A percentile compares a stretch with the other conserved stretches of the same genome.
phyloP scores from a whole-genome alignment of 2,329 filamentous ascomycete species.

The Boeremia lycopersici region DNA sequence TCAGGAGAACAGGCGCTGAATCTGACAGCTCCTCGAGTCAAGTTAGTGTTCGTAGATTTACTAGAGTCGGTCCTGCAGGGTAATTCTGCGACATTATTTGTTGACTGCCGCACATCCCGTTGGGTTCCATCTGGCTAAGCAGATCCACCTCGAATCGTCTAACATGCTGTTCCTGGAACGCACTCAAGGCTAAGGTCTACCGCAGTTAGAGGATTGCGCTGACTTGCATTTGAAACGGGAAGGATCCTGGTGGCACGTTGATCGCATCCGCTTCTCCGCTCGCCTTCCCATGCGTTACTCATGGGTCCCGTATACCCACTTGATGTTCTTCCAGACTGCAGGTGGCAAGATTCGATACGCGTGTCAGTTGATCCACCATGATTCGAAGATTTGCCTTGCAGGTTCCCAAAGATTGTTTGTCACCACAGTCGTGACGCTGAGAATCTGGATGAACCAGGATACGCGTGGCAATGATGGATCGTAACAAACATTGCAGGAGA shows the following conservation, averaged over 20 bases:
- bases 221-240: conserved; percentile 16
- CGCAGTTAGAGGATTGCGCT: conserved; percentile 9
- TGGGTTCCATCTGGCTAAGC: conserved; percentile 5
- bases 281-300: conserved; percentile 9
- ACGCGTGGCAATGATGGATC: background rate
- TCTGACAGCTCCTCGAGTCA: conserved; percentile 24
- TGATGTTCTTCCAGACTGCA: conserved; percentile 3
- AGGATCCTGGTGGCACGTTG: conserved; percentile 12
- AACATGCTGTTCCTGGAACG: conserved; percentile 14
- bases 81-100: background rate
- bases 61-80: conserved; percentile 8
- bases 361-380: background rate
- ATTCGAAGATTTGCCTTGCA: background rate
- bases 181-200: conserved; percentile 1
- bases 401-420: background rate
- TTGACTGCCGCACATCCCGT: conserved; percentile 1
- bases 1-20: conserved; percentile 25
- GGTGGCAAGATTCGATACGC: background rate
- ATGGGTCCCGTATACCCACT: conserved; percentile 14
- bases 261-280: conserved; percentile 8
- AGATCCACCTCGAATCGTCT: conserved; percentile 1
- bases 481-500: background rate
- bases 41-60: conserved; percentile 22
- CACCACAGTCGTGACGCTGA: background rate
- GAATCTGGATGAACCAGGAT: background rate